Base-by-base conservation (phyloP, 495 filamentous ascomycete genomes). In the Lophiostoma macrostomum region DNA sequence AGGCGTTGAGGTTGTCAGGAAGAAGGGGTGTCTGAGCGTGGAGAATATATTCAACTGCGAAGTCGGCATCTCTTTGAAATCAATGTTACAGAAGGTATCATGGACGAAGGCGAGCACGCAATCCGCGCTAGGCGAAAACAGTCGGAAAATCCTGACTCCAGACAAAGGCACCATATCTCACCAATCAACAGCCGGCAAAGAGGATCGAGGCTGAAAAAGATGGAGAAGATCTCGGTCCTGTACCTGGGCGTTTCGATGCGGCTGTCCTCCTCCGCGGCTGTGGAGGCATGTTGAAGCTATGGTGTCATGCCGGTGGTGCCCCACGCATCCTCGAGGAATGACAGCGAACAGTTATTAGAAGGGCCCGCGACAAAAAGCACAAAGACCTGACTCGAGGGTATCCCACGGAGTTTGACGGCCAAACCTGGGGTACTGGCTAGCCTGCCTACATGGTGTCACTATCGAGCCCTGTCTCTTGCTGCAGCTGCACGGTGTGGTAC, bases 101-200 rank as follows among this genome's bases (percentile, higher is more conserved):
- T 64, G 5, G 39, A 24, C 34, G 50, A 50, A 27, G n/a, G 39
- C 42, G 60, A 67, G 62, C 61, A 67, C 64, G 64, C 64, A 60
- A 67, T 67, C 57, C 58, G 40, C 49, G 49, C 55, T 58, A 58
- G 37, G 23, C 46, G 19, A 18, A 43, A 50, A 45, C n/a, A n/a
- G n/a, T n/a, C n/a, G n/a, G n/a, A n/a, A n/a, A n/a, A n/a, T n/a
- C n/a, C n/a, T n/a, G n/a, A 45, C 11, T 41, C 39, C 27, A 31
- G 14, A 47, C 23, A 45, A 57, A 57, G 53, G 11, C 51, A 39
- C 20, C 45, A 42, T 32, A 12, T 42, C 43, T 23, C 2, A 20
- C 53, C 53, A 57, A 57, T 57, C 12, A 48, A 27, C 37, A 18
- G 10, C 19, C 28, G 30, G 35, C 46, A n/a, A 27, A 14, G 12